Evolutionary conservation across 1,284 basidiomycete genomes (phyloP), one percentile per base, ranked within the genome.

Genomic region (Ceratobasidium sp.): DNA sequence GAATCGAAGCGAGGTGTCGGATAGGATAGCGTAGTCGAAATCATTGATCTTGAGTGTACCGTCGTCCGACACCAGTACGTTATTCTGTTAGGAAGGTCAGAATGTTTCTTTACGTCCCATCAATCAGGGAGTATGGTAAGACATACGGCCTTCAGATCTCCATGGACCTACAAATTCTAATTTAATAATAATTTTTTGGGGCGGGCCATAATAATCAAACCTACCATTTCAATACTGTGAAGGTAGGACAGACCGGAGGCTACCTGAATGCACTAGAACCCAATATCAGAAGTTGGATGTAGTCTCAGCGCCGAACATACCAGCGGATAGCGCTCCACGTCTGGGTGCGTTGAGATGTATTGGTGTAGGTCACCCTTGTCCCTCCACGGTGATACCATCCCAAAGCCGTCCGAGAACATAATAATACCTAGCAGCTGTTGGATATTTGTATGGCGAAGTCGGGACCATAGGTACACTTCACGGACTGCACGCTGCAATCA

Each of bases 391-490:
- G 57, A 60, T 19, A 60, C 57, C 57, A 60, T 60, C 2, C 29
- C 57, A 19, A 60, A 19, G 14, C 22, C 31, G 36, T 8, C 22
- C 7, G 14, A 31, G 31, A 36, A 60, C 31, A 11, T n/a, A 36
- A 22, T 22, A 4, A 60, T 24, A 9, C 57, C 57, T 4, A 60
- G n/a, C 29, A 60, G 19, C 8, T 11, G 7, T 11, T 31, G 36
- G 14, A 60, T 36, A n/a, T 60, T 60, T 1, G 57, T 27, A 17
- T 60, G 57, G 6, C 41, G 29, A 5, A 14, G 41, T 22, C 41
- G 33, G 6, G 57, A 60, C 57, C 57, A 60, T 33, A 60, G 15
- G 15, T 60, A 60, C 14, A 60, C 27, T 44, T 60, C 57, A 5
- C 57, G 57, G 14, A 31, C 57, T 14, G 57, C 15, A 36, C 31